phyloP scores from a whole-genome alignment of 2,329 filamentous ascomycete genomes.

The Colletotrichum gigasporum region DNA sequence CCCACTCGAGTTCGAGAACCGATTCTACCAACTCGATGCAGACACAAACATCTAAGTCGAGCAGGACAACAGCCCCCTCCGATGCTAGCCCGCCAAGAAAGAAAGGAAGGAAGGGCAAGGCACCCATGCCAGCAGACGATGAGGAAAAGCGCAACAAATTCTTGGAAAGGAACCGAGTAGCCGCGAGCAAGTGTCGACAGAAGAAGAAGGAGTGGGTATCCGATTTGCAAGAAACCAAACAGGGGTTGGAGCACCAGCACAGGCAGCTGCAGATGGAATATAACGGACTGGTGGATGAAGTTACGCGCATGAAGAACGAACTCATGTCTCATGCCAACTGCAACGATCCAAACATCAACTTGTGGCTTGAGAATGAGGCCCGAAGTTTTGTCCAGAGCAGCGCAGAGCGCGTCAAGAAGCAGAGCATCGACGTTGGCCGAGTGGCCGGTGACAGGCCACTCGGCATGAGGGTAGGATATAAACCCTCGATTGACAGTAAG shows the following conservation, averaged over 20 bases:
- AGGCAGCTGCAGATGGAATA: conserved; percentile 53
- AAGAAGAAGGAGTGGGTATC: conserved; percentile 68
- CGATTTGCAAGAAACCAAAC: conserved; percentile 57
- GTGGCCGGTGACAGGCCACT: conserved; percentile 9
- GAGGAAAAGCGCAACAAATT: conserved; percentile 62
- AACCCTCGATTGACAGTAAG: conserved; percentile 29
- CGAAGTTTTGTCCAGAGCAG: conserved; percentile 54
- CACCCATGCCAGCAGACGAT: conserved; percentile 41
- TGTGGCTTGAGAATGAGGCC: conserved; percentile 63
- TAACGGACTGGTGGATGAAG: conserved; percentile 52
- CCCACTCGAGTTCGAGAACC: conserved; percentile 8
- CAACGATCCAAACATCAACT: conserved; percentile 61
- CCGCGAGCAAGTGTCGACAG: conserved; percentile 78
- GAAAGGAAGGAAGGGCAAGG: conserved; percentile 38
- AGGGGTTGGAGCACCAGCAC: conserved; percentile 55
- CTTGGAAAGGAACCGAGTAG: conserved; percentile 76
- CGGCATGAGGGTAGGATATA: conserved; percentile 1
- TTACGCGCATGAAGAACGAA: conserved; percentile 57
- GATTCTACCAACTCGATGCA: conserved; percentile 10
- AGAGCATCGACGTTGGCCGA: conserved; percentile 19
- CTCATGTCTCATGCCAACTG: conserved; percentile 63
- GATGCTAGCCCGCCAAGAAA: conserved; percentile 35
- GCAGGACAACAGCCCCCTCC: conserved; percentile 32
- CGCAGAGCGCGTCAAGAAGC: conserved; percentile 36
- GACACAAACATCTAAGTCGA: conserved; percentile 15